A percentile compares a stretch with the other conserved stretches of the same genome.
Conservation (phyloP, 176 grass and related monocot species). For the Cocos nucifera region DNA sequence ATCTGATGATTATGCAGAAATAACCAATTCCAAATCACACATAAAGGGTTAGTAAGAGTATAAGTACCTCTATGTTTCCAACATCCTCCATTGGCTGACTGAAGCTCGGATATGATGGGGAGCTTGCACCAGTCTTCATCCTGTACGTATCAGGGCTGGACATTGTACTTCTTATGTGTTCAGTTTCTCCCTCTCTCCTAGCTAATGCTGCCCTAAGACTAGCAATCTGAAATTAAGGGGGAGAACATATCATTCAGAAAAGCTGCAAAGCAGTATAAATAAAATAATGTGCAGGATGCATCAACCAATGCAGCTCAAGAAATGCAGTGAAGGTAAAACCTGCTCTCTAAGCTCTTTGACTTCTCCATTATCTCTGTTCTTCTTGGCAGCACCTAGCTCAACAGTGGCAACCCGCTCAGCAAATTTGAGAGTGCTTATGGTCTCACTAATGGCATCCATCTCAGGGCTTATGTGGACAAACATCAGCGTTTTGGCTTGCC, state of each 20-base stretch:
- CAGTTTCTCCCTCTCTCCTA: slow-evolving; percentile 44
- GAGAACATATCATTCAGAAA: too few relatives aligned
- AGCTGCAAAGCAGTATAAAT: too few relatives aligned
- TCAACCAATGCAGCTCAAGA: slow-evolving; percentile 10
- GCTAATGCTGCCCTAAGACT: slow-evolving; percentile 63
- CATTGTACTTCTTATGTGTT: slow-evolving; percentile 33
- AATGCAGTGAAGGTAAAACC: slow-evolving; percentile 23
- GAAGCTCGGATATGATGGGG: slow-evolving; percentile 28
- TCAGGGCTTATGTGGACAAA: slow-evolving; percentile 91
- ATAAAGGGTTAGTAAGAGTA: slow-evolving; percentile 1
- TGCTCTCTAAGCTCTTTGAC: slow-evolving; percentile 77
- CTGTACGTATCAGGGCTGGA: slow-evolving; percentile 51
- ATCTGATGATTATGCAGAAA: too few relatives aligned
- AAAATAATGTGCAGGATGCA: not conserved
- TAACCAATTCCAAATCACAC: slow-evolving; percentile 2
- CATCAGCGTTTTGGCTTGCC: slow-evolving; percentile 95
- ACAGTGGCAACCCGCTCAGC: slow-evolving; percentile 78
- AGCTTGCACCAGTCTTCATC: slow-evolving; percentile 30
- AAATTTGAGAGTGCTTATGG: slow-evolving; percentile 83
- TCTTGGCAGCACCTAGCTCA: slow-evolving; percentile 58
- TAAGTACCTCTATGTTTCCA: slow-evolving; percentile 64
- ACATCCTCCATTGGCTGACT: slow-evolving; percentile 95
- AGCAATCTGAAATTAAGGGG: slow-evolving; percentile 35
- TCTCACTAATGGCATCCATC: slow-evolving; percentile 48
- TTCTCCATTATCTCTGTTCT: slow-evolving; percentile 71